Base-by-base conservation (phyloP, 2,329 filamentous ascomycete genomes). In the Aspergillus tamarii region DNA sequence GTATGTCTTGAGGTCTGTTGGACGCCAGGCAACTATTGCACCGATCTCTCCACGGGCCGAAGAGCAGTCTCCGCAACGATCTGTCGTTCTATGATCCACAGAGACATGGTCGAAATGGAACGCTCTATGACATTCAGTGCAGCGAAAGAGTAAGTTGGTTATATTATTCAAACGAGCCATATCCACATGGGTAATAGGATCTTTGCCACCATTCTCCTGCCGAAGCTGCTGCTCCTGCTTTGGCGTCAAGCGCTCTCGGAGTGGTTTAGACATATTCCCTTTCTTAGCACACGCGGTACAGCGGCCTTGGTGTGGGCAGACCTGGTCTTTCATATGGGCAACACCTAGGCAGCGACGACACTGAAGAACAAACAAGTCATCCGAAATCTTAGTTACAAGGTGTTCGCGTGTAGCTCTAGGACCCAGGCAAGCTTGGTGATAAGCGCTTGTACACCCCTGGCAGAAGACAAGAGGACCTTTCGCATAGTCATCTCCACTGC, bases 81-180 rank as follows among this genome's bases (percentile, higher is more conserved):
- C 97, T 60, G 61, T 62, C 39, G 60, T 66, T 30, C 46, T 64
- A 10, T 54, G 32, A 23, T 60, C 46, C 26, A 85, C 80, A 4
- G 92, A 89, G 11, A 98, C 81, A 79, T 99, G 94, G 64, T 94
- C 87, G 67, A 90, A 89, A 76, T 99, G 95, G 81, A 89, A 97
- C 9, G 84, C 91, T 62, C 93, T 86, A 65, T 87, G 89, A 76
- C 95, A 99, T 28, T 80, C 82, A 0, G 81, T 82, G 77, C 95
- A 99, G 60, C 95, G 89, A 75, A 97, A 97, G 34, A 99, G 83
- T 19, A 97, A 83, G 65, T 91, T 91, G 3, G 88, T 82, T 0
- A 85, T 72, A 67, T 95, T 94, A 78, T 98, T 93, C 70, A 98
- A 74, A 2, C 92, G 84, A 0, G 82, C 73, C 0, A 83, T 74